phyloP scores from a whole-genome alignment of 768 basidiomycete species.

The Collybia nuda region DNA sequence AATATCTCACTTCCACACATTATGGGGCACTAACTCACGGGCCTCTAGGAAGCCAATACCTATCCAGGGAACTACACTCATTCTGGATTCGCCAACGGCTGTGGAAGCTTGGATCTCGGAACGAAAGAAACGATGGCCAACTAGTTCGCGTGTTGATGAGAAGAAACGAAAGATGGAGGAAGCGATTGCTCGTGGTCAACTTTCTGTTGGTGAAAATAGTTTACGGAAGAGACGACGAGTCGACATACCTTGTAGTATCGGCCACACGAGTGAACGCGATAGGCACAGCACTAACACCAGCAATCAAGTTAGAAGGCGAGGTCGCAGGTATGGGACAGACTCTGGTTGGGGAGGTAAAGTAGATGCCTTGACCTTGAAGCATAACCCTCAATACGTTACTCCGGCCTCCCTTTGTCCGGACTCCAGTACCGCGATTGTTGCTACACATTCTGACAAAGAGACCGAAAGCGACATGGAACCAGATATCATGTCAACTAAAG shows the following conservation, averaged over 20 bases:
- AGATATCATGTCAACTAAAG: too few relatives aligned
- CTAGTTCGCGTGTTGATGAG: slow-evolving; percentile 63
- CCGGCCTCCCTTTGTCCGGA: too few relatives aligned
- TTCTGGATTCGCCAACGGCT: slow-evolving; percentile 79
- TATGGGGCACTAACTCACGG: slow-evolving; percentile 1
- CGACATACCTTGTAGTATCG: slow-evolving; percentile 14
- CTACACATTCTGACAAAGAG: too few relatives aligned
- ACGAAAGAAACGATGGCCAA: slow-evolving; percentile 86
- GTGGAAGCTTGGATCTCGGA: slow-evolving; percentile 87
- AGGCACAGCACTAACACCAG: slow-evolving; percentile 4
- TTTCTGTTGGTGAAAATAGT: slow-evolving; percentile 47
- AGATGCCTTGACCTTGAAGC: too few relatives aligned
- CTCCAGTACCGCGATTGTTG: too few relatives aligned
- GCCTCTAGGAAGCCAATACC: slow-evolving; percentile 60
- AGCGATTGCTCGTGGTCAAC: slow-evolving; percentile 78
- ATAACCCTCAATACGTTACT: too few relatives aligned
- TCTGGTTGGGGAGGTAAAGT: slow-evolving; percentile 19
- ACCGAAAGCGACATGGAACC: too few relatives aligned
- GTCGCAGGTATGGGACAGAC: slow-evolving; percentile 31
- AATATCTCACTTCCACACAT: slow-evolving; percentile 1
- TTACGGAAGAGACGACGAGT: slow-evolving; percentile 41
- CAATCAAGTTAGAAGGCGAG: slow-evolving; percentile 14
- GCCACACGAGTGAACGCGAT: slow-evolving; percentile 1
- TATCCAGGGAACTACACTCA: slow-evolving; percentile 78
- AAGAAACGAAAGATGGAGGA: slow-evolving; percentile 81